Conservation (phyloP, 768 basidiomycete genomes). For the Leccinum incarnatum region DNA sequence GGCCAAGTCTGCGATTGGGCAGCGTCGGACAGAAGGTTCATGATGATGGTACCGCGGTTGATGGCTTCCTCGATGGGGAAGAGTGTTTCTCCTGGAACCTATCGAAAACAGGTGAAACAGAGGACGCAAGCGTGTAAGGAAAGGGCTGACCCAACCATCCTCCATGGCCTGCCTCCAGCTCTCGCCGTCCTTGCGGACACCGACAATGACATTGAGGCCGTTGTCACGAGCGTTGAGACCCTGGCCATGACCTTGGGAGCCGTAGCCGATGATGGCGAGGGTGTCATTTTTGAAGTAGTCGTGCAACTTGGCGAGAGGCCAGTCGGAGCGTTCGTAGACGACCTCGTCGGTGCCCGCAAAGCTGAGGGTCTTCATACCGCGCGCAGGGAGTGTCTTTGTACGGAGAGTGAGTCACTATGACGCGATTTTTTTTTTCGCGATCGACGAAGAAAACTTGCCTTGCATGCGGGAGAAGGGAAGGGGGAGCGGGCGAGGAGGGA, state of each 20-base stretch:
- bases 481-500: constrained; percentile 59
- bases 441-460: constrained; percentile 29
- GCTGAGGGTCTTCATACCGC: constrained; percentile 93
- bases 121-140: neutral
- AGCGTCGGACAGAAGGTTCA: constrained; percentile 99
- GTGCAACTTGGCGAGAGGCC: constrained; percentile 96
- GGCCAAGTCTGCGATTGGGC: constrained; percentile 99
- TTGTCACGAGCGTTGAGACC: constrained; percentile 99
- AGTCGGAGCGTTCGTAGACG: constrained; percentile 95
- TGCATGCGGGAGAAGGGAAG: constrained; percentile 22
- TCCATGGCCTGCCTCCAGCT: constrained; percentile 94
- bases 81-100: constrained; percentile 95
- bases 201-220: constrained; percentile 96
- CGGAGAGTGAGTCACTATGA: constrained; percentile 2
- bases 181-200: constrained; percentile 95
- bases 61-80: constrained; percentile 99
- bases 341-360: constrained; percentile 93
- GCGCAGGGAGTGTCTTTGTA: constrained; percentile 45
- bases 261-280: constrained; percentile 97
- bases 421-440: constrained; percentile 25
- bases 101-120: neutral
- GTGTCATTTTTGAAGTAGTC: constrained; percentile 99
- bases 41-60: constrained; percentile 94
- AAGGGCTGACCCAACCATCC: constrained; percentile 85
- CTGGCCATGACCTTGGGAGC: constrained; percentile 98